A percentile compares a stretch with the other conserved stretches of the same genome.
Evolutionary conservation across 345 rosid species (phyloP).

Genomic region (Mercurialis annua): DNA sequence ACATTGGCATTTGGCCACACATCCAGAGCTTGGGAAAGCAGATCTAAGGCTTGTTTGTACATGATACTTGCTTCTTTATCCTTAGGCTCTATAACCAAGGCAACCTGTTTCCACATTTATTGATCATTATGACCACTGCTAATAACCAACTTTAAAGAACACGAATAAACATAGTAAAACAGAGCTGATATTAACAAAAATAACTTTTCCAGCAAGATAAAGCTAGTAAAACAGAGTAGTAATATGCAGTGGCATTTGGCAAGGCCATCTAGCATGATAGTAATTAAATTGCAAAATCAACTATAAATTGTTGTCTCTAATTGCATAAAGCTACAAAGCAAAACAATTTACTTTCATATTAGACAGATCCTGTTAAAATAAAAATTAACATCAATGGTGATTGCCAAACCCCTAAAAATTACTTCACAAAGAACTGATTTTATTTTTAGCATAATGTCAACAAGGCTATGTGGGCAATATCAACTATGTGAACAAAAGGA

Average conservation of each 20-base stretch:
- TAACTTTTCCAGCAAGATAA: not conserved
- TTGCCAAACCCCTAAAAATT: not conserved
- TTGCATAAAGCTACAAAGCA: not conserved
- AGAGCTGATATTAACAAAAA: not conserved
- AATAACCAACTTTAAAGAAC: not conserved
- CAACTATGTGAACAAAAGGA: too few species aligned
- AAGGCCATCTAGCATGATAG: not conserved
- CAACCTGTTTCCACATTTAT: slow-evolving; percentile 59
- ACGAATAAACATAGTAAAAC: not conserved
- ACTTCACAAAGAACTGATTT: not conserved
- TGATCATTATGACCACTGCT: not conserved
- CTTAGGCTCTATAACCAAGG: slow-evolving; percentile 98
- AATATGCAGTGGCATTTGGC: not conserved
- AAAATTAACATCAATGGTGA: not conserved
- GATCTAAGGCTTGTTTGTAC: slow-evolving; percentile 91
- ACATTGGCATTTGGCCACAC: slow-evolving; percentile 99
- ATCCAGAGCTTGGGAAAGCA: slow-evolving; percentile 93
- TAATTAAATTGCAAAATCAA: not conserved
- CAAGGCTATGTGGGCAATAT: not conserved
- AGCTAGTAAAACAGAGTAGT: too few species aligned
- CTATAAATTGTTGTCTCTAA: not conserved
- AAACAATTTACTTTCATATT: not conserved
- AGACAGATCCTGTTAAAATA: not conserved
- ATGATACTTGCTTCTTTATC: slow-evolving; percentile 85
- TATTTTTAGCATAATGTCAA: not conserved